Evolutionary conservation across 257 asterid genomes (phyloP), one percentile per base, ranked within the genome.

Genomic region (Primulina tabacum): DNA sequence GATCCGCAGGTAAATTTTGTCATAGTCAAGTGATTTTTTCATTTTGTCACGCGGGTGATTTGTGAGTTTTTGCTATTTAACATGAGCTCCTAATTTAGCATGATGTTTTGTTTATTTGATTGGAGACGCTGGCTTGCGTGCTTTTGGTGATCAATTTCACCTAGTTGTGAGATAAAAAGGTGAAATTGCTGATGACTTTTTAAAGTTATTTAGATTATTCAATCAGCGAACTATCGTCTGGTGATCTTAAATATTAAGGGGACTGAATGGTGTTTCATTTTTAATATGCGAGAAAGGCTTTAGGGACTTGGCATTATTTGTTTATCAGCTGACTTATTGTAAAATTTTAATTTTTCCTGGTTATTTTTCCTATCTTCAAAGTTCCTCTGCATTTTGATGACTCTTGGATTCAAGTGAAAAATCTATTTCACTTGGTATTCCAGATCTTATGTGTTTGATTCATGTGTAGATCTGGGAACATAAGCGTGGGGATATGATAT

Each of bases 1-100:
- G 92, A 92, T 86, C 85, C 96, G 98, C 65, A 88, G 96, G 98
- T 90, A 82, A 55, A 6, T 12, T 37, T 9, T 8, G 34, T 0
- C 30, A 32, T 60, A 29, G 2, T 11, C 40, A 11, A 7, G 12
- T 26, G 35, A 16, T 33, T n/a, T 4, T 35, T 29, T 18, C 28
- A 34, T 16, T 18, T 35, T 32, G 32, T 8, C 40, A 24, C 38
- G 6, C 21, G 20, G 10, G 9, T 9, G 50, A 65, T 66, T 1
- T 58, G 33, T 38, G 8, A 28, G 33, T 58, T 37, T 28, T 17
- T 61, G 29, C 7, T 65, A 9, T 30, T 65, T 62, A 60, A 33
- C 34, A 70, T 14, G 61, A 64, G 43, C 64, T 32, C 17, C 68
- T 14, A 29, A 30, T 29, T n/a, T 43, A 40, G 67, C 24, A 18